Conservation (phyloP, 345 rosid genomes). For the Eucalyptus coolabah region DNA sequence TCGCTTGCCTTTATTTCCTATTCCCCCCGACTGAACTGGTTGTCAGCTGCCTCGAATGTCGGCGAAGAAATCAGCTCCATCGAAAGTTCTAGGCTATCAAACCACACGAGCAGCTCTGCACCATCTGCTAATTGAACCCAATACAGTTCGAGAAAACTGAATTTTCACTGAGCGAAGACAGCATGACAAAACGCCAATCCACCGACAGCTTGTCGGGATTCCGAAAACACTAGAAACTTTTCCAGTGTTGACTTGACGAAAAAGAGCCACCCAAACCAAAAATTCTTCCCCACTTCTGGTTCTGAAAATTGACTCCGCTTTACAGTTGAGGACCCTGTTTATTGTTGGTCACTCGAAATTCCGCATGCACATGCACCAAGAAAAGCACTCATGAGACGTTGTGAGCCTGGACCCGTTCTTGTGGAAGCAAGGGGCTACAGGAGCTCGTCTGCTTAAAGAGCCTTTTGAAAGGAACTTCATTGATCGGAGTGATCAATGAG, state of each 20-base stretch:
- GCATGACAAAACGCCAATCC: background rate
- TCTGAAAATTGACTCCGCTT: background rate
- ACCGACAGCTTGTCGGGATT: background rate
- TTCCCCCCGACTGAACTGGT: background rate
- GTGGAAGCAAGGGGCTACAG: background rate
- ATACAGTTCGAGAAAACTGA: background rate
- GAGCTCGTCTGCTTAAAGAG: background rate
- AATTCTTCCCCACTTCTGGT: background rate
- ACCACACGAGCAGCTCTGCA: background rate
- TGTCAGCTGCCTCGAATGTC: background rate
- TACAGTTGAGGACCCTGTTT: background rate
- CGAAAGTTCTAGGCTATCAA: background rate
- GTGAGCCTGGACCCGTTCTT: background rate
- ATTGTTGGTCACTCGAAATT: background rate
- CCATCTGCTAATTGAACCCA: background rate
- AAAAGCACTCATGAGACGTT: background rate
- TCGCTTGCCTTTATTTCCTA: background rate
- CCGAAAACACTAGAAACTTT: background rate
- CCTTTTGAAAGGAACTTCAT: background rate
- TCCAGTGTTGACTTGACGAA: background rate
- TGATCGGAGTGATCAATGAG: constrained; percentile 1
- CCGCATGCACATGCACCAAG: background rate
- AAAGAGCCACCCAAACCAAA: background rate
- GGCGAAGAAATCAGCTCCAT: background rate
- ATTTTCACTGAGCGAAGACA: background rate